A percentile compares a stretch with the other conserved stretches of the same genome.
These are phyloP conservation scores for Trypanosoma conorhini DNA, from an alignment of 208 protist genomes.

Conservation along the genomic window DNA sequence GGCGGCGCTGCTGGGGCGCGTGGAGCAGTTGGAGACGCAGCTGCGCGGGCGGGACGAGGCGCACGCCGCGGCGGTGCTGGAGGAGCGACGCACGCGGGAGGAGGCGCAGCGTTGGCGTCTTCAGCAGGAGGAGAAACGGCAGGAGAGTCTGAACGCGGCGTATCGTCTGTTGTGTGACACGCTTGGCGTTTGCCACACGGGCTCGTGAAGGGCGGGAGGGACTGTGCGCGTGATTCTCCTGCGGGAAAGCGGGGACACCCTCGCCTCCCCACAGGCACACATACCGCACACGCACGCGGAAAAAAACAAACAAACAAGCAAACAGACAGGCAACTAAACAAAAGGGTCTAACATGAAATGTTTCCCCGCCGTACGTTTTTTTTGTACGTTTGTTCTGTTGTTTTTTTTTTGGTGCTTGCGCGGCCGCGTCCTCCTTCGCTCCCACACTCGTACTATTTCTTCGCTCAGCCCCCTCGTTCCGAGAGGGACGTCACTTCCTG, in stretches of 20 bases:
- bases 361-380: too few relatives aligned
- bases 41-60: slow-evolving; percentile 5
- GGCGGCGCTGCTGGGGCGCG: not conserved
- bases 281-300: too few relatives aligned
- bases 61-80: not conserved
- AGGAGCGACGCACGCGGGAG: not conserved
- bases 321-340: too few relatives aligned
- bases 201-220: not conserved
- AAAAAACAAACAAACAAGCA: too few relatives aligned
- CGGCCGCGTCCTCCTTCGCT: too few relatives aligned
- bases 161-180: slow-evolving; percentile 22
- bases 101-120: slow-evolving; percentile 2
- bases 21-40: slow-evolving; percentile 7
- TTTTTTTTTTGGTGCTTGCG: too few relatives aligned
- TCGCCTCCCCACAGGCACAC: too few relatives aligned
- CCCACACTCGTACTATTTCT: too few relatives aligned
- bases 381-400: too few relatives aligned
- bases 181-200: not conserved
- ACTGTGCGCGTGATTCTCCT: not conserved
- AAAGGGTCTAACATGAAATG: too few relatives aligned
- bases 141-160: slow-evolving; percentile 10
- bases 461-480: too few relatives aligned
- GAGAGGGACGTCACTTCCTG: too few relatives aligned
- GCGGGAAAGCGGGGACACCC: not conserved
- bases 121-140: not conserved